phyloP scores from a whole-genome alignment of 1,139 yeast species.

The Candida sp. region DNA sequence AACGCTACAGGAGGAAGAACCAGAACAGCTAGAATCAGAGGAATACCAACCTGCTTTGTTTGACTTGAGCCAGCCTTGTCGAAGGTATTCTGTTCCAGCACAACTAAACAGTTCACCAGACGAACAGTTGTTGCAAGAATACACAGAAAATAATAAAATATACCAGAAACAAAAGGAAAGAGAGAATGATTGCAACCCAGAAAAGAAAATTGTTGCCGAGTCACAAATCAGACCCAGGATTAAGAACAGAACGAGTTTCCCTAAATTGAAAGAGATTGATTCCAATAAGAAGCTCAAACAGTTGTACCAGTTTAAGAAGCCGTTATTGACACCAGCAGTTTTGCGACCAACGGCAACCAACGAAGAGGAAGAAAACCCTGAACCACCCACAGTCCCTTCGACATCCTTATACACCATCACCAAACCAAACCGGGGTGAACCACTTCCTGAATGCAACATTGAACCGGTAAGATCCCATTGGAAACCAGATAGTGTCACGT shows the following conservation, averaged over 20 bases:
- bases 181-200: not conserved
- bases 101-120: conserved; percentile 6
- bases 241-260: conserved; percentile 16
- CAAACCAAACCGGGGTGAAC: not conserved
- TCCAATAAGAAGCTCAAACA: conserved; percentile 18
- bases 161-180: conserved; percentile 16
- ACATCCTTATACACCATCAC: conserved; percentile 6
- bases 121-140: conserved; percentile 17
- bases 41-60: conserved; percentile 44
- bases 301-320: conserved; percentile 42
- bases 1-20: not conserved
- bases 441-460: not conserved
- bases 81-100: conserved; percentile 30
- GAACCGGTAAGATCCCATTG: conserved; percentile 50
- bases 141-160: conserved; percentile 23
- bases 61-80: conserved; percentile 40
- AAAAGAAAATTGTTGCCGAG: not conserved
- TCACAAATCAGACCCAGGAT: conserved; percentile 10
- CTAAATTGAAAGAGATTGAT: conserved; percentile 15
- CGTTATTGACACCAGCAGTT: conserved; percentile 47
- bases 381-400: not conserved
- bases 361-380: conserved; percentile 3
- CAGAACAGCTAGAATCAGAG: conserved; percentile 2
- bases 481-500: conserved; percentile 41
- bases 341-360: conserved; percentile 31